Base-by-base conservation (phyloP, 164 flowering plant genomes). In the Magnolia officinalis region DNA sequence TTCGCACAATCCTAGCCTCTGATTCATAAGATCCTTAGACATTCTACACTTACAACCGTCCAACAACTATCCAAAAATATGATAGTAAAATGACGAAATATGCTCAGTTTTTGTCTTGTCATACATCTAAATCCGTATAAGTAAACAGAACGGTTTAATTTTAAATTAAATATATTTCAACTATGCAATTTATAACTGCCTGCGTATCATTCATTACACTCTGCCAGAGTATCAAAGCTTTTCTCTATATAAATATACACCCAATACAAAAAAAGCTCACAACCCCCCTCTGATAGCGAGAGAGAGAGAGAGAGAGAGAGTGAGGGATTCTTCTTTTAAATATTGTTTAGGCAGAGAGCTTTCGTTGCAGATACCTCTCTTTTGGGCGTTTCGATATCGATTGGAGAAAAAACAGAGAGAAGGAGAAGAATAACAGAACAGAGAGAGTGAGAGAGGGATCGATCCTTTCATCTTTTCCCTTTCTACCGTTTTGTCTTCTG, bases 401-500 rank as follows among this genome's bases (percentile, higher is more conserved):
- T 23, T 0, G 58, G 31, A 49, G 61, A 19, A 8, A 45, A 51
- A 37, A 61, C 67, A 66, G 45, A 61, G 24, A 63, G 71, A 29
- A 10, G 18, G 59, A 7, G 13, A 24, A 64, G 51, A 21, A 70
- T 63, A 63, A 23, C 21, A 19, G 45, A 13, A 16, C 50, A 51
- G 67, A 21, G 31, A 66, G 72, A 70, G 59, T 19, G 9, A 51
- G 77, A 72, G 61, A 71, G 67, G 51, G 75, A 73, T 26, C 18
- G 59, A 59, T 78, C 52, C 65, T 75, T 64, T 77, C 70, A 19
- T 67, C 65, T 50, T 51, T 77, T 79, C 78, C 71, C 75, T 71
- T 82, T 55, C 70, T 69, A 59, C 80, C 78, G 67, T 78, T 84
- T 87, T 88, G 87, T 87, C 88, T 80, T 80, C 83, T 74, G 68